These are phyloP conservation scores for Xylariaceae sp. DNA, from an alignment of 2,329 filamentous ascomycete genomes.

Conservation along the genomic window DNA sequence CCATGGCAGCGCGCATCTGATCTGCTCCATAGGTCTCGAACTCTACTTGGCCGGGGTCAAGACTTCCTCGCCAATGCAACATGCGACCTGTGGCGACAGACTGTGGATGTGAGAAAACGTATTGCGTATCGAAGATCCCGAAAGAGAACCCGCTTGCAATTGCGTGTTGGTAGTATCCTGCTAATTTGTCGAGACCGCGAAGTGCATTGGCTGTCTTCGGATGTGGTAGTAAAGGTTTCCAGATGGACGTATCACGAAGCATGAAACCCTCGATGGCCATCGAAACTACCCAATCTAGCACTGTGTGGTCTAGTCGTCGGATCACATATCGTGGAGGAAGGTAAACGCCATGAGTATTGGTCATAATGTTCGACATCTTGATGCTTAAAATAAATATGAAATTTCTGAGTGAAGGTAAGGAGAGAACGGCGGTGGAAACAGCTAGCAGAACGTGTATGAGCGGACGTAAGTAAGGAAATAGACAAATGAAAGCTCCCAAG, in stretches of 20 bases:
- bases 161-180: slow-evolving; percentile 17
- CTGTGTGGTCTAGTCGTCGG: slow-evolving; percentile 3
- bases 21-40: slow-evolving; percentile 5
- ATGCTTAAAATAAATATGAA: background rate
- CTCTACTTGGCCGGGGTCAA: slow-evolving; percentile 1
- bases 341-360: slow-evolving; percentile 7
- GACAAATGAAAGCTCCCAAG: no score
- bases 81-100: slow-evolving; percentile 21
- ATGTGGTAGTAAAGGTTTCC: slow-evolving; percentile 6
- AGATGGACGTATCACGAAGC: slow-evolving; percentile 8
- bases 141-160: slow-evolving; percentile 12
- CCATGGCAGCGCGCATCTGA: slow-evolving; percentile 28
- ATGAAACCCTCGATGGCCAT: slow-evolving; percentile 13
- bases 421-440: background rate
- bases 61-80: slow-evolving; percentile 25
- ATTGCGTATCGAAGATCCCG: slow-evolving; percentile 16
- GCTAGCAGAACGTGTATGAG: background rate
- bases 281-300: slow-evolving; percentile 6
- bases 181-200: background rate
- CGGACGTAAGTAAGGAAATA: no score
- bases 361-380: slow-evolving; percentile 6
- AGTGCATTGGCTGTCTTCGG: slow-evolving; percentile 9
- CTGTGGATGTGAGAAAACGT: slow-evolving; percentile 21
- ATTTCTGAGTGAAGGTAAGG: background rate
- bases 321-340: slow-evolving; percentile 7